Evolutionary conservation across 768 basidiomycete genomes (phyloP).

Genomic region (Mrakia frigida): DNA sequence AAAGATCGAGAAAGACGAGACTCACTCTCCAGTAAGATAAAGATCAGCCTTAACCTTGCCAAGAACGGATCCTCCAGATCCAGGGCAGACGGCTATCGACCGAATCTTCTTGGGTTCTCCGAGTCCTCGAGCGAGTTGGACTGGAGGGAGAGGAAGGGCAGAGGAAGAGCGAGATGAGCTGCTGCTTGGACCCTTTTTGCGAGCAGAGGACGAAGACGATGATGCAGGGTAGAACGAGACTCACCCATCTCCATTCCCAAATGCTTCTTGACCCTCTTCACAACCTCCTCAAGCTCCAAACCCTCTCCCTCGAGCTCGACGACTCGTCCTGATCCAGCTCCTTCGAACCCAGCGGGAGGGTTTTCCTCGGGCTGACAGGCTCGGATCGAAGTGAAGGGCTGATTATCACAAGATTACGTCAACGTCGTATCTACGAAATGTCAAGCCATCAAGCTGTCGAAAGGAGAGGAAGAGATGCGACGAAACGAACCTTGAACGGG

Average conservation of each 20-base stretch:
- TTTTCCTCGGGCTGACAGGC: slow-evolving; percentile 22
- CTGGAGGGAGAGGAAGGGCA: slow-evolving; percentile 21
- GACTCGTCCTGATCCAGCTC: slow-evolving; percentile 60
- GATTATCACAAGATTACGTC: neutral
- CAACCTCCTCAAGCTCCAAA: slow-evolving; percentile 58
- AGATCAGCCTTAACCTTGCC: slow-evolving; percentile 69
- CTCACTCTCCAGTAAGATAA: slow-evolving; percentile 76
- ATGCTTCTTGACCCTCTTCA: slow-evolving; percentile 63
- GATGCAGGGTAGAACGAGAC: slow-evolving; percentile 37
- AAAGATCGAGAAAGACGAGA: neutral
- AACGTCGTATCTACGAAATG: no score
- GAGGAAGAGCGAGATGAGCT: neutral
- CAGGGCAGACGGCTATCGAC: slow-evolving; percentile 84
- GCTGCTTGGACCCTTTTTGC: neutral
- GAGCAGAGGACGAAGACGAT: slow-evolving; percentile 13
- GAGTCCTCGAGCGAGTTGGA: slow-evolving; percentile 34
- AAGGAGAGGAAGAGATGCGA: neutral
- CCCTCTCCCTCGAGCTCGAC: slow-evolving; percentile 56
- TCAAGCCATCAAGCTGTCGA: no score
- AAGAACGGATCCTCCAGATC: slow-evolving; percentile 76
- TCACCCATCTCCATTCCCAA: slow-evolving; percentile 59
- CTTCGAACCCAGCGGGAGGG: slow-evolving; percentile 38
- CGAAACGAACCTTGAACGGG: slow-evolving; percentile 20
- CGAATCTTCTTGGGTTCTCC: slow-evolving; percentile 38
- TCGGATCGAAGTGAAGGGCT: slow-evolving; percentile 10